phyloP scores from a whole-genome alignment of 768 basidiomycete genomes.

The Mycena leptocephala region DNA sequence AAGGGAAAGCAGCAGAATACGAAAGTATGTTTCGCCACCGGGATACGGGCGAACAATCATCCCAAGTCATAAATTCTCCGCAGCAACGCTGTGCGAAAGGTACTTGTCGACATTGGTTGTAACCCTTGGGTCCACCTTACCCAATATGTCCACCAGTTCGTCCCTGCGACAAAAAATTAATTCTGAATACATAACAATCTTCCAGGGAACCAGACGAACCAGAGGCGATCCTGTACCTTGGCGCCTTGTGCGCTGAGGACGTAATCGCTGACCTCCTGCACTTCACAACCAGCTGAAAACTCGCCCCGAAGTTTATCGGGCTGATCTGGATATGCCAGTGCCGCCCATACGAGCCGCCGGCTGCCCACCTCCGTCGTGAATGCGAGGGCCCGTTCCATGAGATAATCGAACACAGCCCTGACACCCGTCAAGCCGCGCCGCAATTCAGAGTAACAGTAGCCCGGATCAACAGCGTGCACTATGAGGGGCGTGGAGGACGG shows the following conservation, averaged over 20 bases:
- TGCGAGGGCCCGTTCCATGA: constrained; percentile 25
- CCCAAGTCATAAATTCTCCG: too few species aligned
- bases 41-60: too few species aligned
- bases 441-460: too few species aligned
- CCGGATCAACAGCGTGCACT: too few species aligned
- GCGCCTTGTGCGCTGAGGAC: constrained; percentile 36
- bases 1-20: too few species aligned
- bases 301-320: constrained; percentile 32
- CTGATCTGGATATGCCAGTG: constrained; percentile 12
- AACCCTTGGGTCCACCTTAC: constrained; percentile 14
- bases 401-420: not conserved
- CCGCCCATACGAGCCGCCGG: constrained; percentile 38
- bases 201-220: constrained; percentile 19
- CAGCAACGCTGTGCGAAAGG: constrained; percentile 36
- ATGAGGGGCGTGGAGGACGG: too few species aligned
- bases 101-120: not conserved
- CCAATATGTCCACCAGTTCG: constrained; percentile 32
- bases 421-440: too few species aligned
- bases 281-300: constrained; percentile 17
- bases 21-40: too few species aligned
- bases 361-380: constrained; percentile 40
- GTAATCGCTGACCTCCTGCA: constrained; percentile 41
- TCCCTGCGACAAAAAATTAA: constrained; percentile 2
- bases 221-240: constrained; percentile 29
- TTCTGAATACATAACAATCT: not conserved